Base-by-base conservation (phyloP, 208 protist species). In the Crithidia mellificae region DNA sequence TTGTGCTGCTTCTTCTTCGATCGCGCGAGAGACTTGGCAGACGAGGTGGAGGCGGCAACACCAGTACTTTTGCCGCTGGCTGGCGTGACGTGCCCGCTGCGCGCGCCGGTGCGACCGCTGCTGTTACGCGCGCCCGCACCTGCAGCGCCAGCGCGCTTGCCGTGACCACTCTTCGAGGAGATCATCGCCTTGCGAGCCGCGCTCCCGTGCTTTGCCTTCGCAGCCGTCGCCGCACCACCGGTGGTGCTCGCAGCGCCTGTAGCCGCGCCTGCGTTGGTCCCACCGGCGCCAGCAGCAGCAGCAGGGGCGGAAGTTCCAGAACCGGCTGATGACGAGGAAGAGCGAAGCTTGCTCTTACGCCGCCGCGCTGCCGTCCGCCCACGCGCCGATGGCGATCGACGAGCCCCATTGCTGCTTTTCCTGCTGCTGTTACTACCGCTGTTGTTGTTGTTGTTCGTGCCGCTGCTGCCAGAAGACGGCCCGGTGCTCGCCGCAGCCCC, bases 1-100 rank as follows among this genome's bases (percentile, higher is more conserved):
- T 83, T 81, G 24, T 49, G 56, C 54, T 67, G n/a, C 54, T 67
- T 73, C 59, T 68, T 59, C 39, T 63, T 72, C 24, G 65, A 63
- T 12, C 52, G 65, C n/a, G 29, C 43, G 5, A 50, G 29, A 20
- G 54, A 32, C 22, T 36, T 15, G 20, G 63, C 36, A 11, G 50
- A 46, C 14, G 50, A 14, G n/a, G 34, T 0, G 9, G 34, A n/a
- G 22, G 63, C 19, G n/a, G 56, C 12, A 17, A 15, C 58, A 14
- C 41, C 24, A 15, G 20, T 34, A 14, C 32, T 41, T 55, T 27
- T 68, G 30, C 49, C 46, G 34, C 47, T 52, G 25, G 41, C 4
- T 5, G 41, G 6, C 41, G 41, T 17, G 17, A 38, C 34, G 7
- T 11, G 34, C 24, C 50, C 34, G 36, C 41, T 51, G 32, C 46